Evolutionary conservation across 2,329 filamentous ascomycete species (phyloP), one percentile per base, ranked within the genome.

Genomic region (Bipolaris cookei): DNA sequence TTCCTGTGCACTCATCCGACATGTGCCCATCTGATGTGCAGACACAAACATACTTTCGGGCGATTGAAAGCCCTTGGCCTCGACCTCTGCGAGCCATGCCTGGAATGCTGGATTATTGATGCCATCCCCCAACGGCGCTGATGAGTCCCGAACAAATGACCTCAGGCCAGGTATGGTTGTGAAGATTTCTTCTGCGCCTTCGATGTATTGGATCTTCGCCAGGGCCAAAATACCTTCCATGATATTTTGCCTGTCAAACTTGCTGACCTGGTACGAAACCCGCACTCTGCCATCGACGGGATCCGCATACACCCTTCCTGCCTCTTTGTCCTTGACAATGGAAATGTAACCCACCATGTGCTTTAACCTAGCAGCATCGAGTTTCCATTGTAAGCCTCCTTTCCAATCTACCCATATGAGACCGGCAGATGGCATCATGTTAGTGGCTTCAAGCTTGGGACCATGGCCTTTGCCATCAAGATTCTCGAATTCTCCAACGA

Each of bases 21-120:
- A 91, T 8, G 86, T 86, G 20, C 90, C 88, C 90, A 93, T 93
- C 78, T 93, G 90, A 75, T 94, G 90, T 16, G 90, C 90, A n/a
- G 86, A 89, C 28, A 81, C 77, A 67, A 86, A 90, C n/a, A 78
- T 72, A 20, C 81, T 79, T 28, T 81, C 78, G 0, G 85, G 84
- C 1, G 76, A 70, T 0, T 81, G 75, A 10, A 85, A 77, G 1
- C 80, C 81, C 56, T 76, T 78, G 46, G 82, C 83, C 37, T 83
- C 81, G 18, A 85, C 70, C 49, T 78, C 71, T 5, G 73, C 71
- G 2, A 90, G 76, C 89, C 89, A 92, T 6, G 79, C 77, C 28
- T 80, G 78, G 75, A 92, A 91, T 1, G 71, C 76, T 1, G 82
- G 75, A 64, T 90, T 86, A 35, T 83, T 85, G 64, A 87, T 79